These are phyloP conservation scores for Paecilomyces variotii DNA, from an alignment of 2,329 filamentous ascomycete species.

Conservation along the genomic window DNA sequence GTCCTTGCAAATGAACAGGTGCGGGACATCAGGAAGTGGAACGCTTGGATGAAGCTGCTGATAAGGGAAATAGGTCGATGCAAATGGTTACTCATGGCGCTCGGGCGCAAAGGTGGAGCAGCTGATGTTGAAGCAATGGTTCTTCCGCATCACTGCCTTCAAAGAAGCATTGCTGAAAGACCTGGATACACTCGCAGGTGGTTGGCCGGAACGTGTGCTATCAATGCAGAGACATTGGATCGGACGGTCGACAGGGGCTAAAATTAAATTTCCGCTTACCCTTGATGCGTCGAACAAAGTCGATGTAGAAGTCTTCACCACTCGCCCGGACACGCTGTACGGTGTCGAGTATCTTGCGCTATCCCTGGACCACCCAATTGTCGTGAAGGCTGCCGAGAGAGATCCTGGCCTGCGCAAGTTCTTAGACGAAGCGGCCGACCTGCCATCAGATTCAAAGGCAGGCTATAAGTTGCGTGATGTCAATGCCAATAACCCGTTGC, in stretches of 20 bases:
- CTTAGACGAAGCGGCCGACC: constrained; percentile 47
- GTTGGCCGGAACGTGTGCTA: constrained; percentile 76
- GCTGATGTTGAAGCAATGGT: constrained; percentile 76
- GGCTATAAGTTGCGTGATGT: constrained; percentile 61
- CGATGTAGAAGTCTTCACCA: constrained; percentile 69
- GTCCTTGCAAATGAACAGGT: constrained; percentile 83
- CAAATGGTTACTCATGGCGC: constrained; percentile 76
- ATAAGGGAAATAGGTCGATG: constrained; percentile 51
- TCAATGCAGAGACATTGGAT: constrained; percentile 85
- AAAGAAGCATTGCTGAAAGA: constrained; percentile 65
- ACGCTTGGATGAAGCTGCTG: constrained; percentile 1
- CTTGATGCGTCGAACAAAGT: constrained; percentile 23
- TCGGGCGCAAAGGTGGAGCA: constrained; percentile 80
- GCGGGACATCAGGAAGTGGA: constrained; percentile 1
- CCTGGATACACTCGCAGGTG: constrained; percentile 56
- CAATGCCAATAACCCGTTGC: constrained; percentile 58
- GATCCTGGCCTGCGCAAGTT: constrained; percentile 60
- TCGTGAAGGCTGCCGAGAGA: constrained; percentile 50
- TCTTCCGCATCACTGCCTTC: constrained; percentile 74
- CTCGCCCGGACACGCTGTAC: constrained; percentile 76
- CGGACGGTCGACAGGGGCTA: constrained; percentile 66
- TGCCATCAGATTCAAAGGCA: constrained; percentile 49
- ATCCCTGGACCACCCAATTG: constrained; percentile 64
- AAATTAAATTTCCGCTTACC: constrained; percentile 60
- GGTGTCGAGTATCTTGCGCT: constrained; percentile 80